A percentile compares a stretch with the other conserved stretches of the same genome.
phyloP scores from a whole-genome alignment of 2,329 filamentous ascomycete species.

The Cadophora sp. region DNA sequence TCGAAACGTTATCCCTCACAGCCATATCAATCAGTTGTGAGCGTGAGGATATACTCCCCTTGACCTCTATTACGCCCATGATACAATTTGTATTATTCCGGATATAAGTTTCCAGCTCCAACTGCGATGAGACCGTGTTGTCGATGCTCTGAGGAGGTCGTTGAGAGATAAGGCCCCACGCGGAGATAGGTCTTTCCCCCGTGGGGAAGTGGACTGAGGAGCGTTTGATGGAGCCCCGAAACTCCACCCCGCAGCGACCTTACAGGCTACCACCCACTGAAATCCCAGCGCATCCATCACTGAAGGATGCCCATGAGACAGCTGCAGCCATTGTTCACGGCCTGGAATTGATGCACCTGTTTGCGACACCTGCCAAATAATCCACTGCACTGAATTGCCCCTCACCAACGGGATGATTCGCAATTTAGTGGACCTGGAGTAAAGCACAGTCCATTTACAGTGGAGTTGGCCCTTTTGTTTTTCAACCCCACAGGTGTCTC shows the following conservation, averaged over 20 bases:
- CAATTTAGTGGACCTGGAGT: constrained; percentile 6
- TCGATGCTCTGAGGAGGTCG: neutral
- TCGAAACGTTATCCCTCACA: neutral
- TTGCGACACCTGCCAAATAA: neutral
- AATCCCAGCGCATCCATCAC: neutral
- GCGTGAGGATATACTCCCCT: neutral
- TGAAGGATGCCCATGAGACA: neutral
- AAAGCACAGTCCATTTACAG: constrained; percentile 15
- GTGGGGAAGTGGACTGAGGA: neutral
- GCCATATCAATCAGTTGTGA: neutral
- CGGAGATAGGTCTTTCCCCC: neutral
- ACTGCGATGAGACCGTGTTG: neutral
- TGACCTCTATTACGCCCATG: neutral
- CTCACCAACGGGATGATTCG: neutral
- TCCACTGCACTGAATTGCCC: neutral
- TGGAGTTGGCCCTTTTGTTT: constrained; percentile 9
- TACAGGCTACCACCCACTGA: neutral
- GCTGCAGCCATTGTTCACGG: neutral
- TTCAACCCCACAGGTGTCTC: constrained; percentile 5
- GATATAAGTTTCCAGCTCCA: no score
- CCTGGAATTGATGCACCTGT: neutral
- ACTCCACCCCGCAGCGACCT: neutral
- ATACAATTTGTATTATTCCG: neutral
- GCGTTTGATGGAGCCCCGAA: neutral
- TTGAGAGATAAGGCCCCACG: neutral